Base-by-base conservation (phyloP, 148 eudicot genomes). In the Amaranthus hypochondriacus region DNA sequence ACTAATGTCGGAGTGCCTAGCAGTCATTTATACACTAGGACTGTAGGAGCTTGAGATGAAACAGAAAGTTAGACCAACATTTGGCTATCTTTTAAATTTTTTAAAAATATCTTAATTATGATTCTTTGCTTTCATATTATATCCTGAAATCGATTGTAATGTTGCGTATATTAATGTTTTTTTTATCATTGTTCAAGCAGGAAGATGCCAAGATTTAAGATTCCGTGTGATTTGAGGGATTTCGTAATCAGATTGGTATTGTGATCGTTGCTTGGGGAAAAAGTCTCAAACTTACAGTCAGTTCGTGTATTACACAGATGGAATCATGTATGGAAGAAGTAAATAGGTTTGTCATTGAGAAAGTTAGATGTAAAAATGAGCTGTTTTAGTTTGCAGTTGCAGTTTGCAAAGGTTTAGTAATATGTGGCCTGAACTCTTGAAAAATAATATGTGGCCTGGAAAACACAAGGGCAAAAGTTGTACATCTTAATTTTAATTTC, bases 291-390 rank as follows among this genome's bases (percentile, higher is more conserved):
- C 39, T 46, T 12, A 43, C 61, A 55, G 73, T 60, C 48, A 46
- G 60, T 59, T 51, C 43, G 42, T 5, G 44, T 56, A 63, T 64
- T 11, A 54, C 69, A 46, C 44, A 5, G 21, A 46, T 58, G 52
- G 12, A 60, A 62, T 63, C 21, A 47, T 28, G 7, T 65, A 49
- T 53, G 54, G 10, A 54, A 43, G 13, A 76, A 71, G 79, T 71
- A 76, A 71, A 80, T 75, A 75, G 72, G 58, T 75, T 66, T 21
- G 18, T 58, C n/a, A 59, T 53, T 56, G 48, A 75, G 71, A 75
- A 53, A 74, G 73, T 13, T 79, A 79, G 82, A 71, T 80, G 76
- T 80, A 66, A 75, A 72, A 68, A 60, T 76, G 73, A 72, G 73
- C 73, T 60, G 77, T 28, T 28, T 28, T 1, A 28, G 39, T 28